Evolutionary conservation across 2,329 filamentous ascomycete genomes (phyloP).

Genomic region (Metarhizium guizhouense): DNA sequence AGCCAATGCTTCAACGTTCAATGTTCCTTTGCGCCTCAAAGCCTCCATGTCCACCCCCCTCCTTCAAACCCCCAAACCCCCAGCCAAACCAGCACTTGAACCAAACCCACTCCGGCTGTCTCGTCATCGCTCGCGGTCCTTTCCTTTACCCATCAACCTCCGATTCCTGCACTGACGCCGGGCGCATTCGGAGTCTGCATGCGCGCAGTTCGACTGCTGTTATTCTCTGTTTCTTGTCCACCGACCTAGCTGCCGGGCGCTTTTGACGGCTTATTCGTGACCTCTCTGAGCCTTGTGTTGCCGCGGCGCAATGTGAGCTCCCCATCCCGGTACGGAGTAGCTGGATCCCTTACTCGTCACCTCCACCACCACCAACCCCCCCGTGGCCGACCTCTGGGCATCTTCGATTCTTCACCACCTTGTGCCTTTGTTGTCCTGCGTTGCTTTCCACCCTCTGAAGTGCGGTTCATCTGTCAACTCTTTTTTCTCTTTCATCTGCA

Average conservation of each 20-base stretch:
- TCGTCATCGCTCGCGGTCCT: background rate
- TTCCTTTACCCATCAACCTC: background rate
- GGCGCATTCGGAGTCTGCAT: background rate
- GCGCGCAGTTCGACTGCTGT: background rate
- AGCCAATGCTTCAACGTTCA: no score
- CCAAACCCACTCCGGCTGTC: background rate
- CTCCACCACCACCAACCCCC: background rate
- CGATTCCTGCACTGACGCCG: background rate
- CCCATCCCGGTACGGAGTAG: conserved; percentile 3
- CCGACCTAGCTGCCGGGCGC: background rate
- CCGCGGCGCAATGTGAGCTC: conserved; percentile 12
- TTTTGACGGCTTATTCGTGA: background rate
- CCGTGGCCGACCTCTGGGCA: background rate
- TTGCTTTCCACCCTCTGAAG: background rate
- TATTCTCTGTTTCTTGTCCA: background rate
- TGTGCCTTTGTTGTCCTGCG: background rate
- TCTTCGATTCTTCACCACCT: background rate
- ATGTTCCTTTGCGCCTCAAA: no score
- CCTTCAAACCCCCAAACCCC: no score
- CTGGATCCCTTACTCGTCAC: background rate
- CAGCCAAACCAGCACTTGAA: no score
- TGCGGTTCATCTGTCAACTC: no score
- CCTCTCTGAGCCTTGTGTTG: conserved; percentile 4
- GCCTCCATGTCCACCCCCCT: no score
- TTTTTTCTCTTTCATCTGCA: no score